phyloP scores from a whole-genome alignment of 202 grass and related monocot genomes.

The Zoysia matrella region DNA sequence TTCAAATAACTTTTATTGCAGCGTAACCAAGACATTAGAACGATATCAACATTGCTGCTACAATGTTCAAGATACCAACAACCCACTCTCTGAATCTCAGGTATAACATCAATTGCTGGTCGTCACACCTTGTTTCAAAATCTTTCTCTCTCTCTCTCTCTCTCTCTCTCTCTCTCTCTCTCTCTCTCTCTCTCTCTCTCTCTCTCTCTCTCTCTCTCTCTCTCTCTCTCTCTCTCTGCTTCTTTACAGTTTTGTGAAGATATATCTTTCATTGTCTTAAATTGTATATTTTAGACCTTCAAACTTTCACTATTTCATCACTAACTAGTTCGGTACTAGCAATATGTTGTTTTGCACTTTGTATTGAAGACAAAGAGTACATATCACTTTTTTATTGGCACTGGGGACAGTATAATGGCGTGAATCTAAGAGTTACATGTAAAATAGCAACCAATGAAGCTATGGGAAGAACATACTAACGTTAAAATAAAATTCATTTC shows the following conservation, averaged over 20 bases:
- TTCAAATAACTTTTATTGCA: constrained; percentile 37
- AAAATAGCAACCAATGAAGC: not conserved
- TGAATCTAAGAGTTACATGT: not conserved
- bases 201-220: not conserved
- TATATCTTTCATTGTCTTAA: not conserved
- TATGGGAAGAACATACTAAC: not conserved
- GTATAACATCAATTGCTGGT: constrained; percentile 37
- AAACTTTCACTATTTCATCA: not conserved
- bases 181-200: not conserved
- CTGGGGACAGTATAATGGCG: not conserved
- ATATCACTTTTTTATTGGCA: not conserved
- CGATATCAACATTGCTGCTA: constrained; percentile 89
- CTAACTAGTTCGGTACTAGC: not conserved
- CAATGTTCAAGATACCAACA: constrained; percentile 75
- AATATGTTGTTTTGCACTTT: not conserved
- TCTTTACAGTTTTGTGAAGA: not conserved
- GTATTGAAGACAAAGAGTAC: not conserved
- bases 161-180: not conserved
- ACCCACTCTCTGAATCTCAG: constrained; percentile 75
- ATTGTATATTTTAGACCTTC: not conserved
- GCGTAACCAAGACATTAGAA: constrained; percentile 83
- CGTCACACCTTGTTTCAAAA: not conserved
- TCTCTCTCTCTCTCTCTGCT: not conserved
- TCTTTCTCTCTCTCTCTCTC: not conserved
- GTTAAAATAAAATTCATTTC: not conserved